These are phyloP conservation scores for Mycena vulgaris DNA, from an alignment of 768 basidiomycete species.

Conservation along the genomic window DNA sequence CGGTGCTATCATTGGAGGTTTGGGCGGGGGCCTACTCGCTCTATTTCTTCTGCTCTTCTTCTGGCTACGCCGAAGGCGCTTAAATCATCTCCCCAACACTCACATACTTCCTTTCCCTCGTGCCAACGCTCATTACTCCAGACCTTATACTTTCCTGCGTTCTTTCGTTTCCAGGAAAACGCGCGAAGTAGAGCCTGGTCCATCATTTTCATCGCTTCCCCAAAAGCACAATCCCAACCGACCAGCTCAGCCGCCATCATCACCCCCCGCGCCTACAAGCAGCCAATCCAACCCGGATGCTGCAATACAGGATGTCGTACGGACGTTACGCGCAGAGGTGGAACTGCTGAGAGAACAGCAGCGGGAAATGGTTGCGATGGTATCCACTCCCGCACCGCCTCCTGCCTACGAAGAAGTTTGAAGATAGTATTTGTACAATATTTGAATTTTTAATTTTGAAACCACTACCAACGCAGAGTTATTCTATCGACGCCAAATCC, in stretches of 20 bases:
- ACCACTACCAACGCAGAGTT: no score
- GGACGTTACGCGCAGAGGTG: slow-evolving; percentile 11
- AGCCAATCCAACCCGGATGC: background rate
- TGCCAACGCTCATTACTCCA: background rate
- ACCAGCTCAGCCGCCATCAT: background rate
- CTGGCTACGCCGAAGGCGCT: background rate
- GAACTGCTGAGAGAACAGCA: slow-evolving; percentile 6
- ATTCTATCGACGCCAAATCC: no score
- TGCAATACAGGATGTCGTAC: slow-evolving; percentile 1
- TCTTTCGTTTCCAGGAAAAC: background rate
- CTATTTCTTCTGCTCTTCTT: background rate
- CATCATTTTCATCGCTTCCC: background rate
- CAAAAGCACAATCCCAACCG: background rate
- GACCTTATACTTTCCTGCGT: background rate
- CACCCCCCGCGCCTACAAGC: background rate
- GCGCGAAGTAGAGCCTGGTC: background rate
- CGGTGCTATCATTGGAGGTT: background rate
- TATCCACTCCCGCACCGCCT: slow-evolving; percentile 3
- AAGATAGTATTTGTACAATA: no score
- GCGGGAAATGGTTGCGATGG: slow-evolving; percentile 14
- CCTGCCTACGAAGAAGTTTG: slow-evolving; percentile 3
- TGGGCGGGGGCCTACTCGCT: background rate
- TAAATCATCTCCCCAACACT: background rate
- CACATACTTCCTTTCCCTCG: background rate
- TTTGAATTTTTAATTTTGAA: no score